Base-by-base conservation (phyloP, 2,329 filamentous ascomycete genomes). In the Fusarium sp. region DNA sequence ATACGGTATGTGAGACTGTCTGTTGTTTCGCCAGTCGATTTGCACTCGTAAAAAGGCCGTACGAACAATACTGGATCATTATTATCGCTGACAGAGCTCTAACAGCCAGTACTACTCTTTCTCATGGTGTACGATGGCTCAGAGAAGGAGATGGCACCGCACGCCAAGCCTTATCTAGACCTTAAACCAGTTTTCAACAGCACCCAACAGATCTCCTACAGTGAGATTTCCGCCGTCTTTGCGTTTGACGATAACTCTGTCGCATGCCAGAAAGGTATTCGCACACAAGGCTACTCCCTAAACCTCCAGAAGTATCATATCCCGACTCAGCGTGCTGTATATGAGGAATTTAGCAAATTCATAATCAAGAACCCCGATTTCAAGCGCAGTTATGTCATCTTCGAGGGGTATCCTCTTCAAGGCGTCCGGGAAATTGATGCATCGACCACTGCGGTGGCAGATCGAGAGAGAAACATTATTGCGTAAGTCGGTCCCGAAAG, bases 391-490 rank as follows among this genome's bases (percentile, higher is more conserved):
- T 52, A 30, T 47, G 86, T 90, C 79, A 86, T 90, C 84, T 87
- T 90, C 63, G 89, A 90, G 74, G 86, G 86, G 6, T 90, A 90
- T 78, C 84, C 87, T 2, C 79, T 77, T 10, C 78, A 84, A 25
- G 88, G 84, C 2, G 84, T 78, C 0, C 69, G 72, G 5, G 47
- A 50, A 1, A 37, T 58, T 0, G 20, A 64, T 25, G n/a, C 25
- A 52, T 52, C 25, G 25, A 30, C 25, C 6, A 52, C 47, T 7
- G 15, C 47, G 15, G 47, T 52, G 15, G 47, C 47, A 52, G 47
- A 52, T 52, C 47, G 47, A 12, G 25, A 27, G 3, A 52, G 25
- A 17, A 52, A 52, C 25, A 30, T 52, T 27, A 52, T 52, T n/a
- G 47, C 47, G 47, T 52, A 30, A 52, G 25, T 52, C 15, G 2